A percentile compares a stretch with the other conserved stretches of the same genome.
These are phyloP conservation scores for Psilocybe subaeruginosa DNA, from an alignment of 768 basidiomycete genomes.

Conservation along the genomic window DNA sequence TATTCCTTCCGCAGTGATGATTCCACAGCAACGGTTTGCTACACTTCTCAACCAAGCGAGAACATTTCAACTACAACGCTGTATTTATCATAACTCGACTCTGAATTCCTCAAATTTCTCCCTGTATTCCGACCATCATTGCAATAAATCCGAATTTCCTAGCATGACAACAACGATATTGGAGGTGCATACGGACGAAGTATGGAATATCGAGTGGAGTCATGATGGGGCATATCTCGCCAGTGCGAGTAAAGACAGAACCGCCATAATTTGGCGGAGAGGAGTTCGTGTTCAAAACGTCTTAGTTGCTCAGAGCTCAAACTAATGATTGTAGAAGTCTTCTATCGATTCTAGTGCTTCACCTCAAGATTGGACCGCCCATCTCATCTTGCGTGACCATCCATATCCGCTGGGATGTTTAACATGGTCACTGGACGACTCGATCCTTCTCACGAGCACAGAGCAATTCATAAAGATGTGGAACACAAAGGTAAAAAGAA, in stretches of 20 bases:
- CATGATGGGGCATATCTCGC: constrained; percentile 85
- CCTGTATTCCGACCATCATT: constrained; percentile 86
- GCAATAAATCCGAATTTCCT: constrained; percentile 83
- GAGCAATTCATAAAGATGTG: constrained; percentile 87
- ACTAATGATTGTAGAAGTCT: constrained; percentile 20
- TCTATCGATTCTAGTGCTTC: constrained; percentile 50
- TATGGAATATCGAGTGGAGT: constrained; percentile 97
- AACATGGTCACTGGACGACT: constrained; percentile 93
- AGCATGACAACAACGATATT: constrained; percentile 83
- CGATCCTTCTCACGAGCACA: constrained; percentile 79
- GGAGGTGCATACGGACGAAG: constrained; percentile 88
- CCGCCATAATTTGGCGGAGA: constrained; percentile 88
- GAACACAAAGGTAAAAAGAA: constrained; percentile 77
- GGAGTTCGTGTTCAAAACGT: constrained; percentile 53
- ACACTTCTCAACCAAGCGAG: constrained; percentile 87
- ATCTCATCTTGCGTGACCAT: constrained; percentile 74
- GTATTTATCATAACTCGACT: constrained; percentile 78
- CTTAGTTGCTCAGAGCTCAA: constrained; percentile 8
- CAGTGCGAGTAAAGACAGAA: constrained; percentile 85
- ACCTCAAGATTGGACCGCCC: constrained; percentile 60
- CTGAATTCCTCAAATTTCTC: constrained; percentile 39
- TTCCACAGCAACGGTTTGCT: constrained; percentile 86
- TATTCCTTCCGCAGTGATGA: constrained; percentile 91
- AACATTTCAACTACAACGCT: constrained; percentile 75
- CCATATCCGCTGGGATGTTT: constrained; percentile 77